A percentile compares a stretch with the other conserved stretches of the same genome.
These are phyloP conservation scores for Lepiota venenata DNA, from an alignment of 768 basidiomycete species.

Conservation along the genomic window DNA sequence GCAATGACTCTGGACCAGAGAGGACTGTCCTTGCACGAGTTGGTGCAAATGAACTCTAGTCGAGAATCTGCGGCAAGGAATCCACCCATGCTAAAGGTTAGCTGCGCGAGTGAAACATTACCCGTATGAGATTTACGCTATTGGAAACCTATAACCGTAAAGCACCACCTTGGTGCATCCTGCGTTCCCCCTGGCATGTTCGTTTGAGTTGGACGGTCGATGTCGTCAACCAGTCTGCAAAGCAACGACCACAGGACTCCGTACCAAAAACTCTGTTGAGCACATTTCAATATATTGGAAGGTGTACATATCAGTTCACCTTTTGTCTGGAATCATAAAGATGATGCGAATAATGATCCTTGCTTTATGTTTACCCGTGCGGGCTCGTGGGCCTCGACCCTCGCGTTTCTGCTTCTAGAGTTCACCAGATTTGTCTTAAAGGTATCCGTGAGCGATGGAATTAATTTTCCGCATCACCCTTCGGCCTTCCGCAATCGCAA, in stretches of 20 bases:
- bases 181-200: slow-evolving; percentile 68
- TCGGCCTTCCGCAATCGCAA: too few relatives aligned
- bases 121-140: not conserved
- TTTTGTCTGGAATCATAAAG: too few relatives aligned
- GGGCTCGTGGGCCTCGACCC: too few relatives aligned
- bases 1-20: slow-evolving; percentile 90
- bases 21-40: slow-evolving; percentile 60
- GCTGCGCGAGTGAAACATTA: not conserved
- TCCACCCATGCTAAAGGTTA: slow-evolving; percentile 78
- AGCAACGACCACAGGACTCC: slow-evolving; percentile 71
- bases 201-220: slow-evolving; percentile 82
- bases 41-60: slow-evolving; percentile 63
- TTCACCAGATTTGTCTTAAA: too few relatives aligned
- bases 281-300: too few relatives aligned
- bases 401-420: too few relatives aligned
- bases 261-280: slow-evolving; percentile 10
- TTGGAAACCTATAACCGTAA: slow-evolving; percentile 79
- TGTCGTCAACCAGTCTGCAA: slow-evolving; percentile 92
- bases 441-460: too few relatives aligned
- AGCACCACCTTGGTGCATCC: slow-evolving; percentile 81
- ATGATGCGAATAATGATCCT: too few relatives aligned
- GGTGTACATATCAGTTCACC: too few relatives aligned
- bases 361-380: too few relatives aligned
- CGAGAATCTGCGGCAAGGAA: slow-evolving; percentile 83
- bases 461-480: too few relatives aligned